Conservation (phyloP, 495 filamentous ascomycete species). For the Xylaria acuta region DNA sequence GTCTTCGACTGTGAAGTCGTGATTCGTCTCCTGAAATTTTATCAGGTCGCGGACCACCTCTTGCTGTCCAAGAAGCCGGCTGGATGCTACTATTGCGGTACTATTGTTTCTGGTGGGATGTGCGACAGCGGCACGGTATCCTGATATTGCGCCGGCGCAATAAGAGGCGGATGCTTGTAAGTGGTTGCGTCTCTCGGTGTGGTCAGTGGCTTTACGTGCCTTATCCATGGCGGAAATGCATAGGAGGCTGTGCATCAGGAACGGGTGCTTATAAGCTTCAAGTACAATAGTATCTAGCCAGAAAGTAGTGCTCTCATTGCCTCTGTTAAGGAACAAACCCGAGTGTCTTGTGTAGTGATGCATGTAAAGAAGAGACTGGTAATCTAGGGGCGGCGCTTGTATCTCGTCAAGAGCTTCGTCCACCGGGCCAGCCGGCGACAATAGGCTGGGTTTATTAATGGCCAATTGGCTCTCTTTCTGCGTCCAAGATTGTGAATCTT, state of each 20-base stretch:
- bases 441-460: not conserved
- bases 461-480: conserved; percentile 3
- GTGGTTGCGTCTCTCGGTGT: conserved; percentile 6
- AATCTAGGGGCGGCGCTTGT: conserved; percentile 9
- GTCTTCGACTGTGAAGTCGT: conserved; percentile 18
- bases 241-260: conserved; percentile 13
- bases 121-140: conserved; percentile 6
- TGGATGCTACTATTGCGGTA: conserved; percentile 12
- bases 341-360: conserved; percentile 20
- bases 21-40: not conserved
- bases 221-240: conserved; percentile 15
- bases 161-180: conserved; percentile 15
- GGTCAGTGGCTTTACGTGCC: conserved; percentile 2
- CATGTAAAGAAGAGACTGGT: conserved; percentile 20
- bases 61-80: conserved; percentile 13
- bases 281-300: not conserved
- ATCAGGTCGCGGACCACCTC: conserved; percentile 11
- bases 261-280: conserved; percentile 12
- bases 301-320: conserved; percentile 1
- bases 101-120: conserved; percentile 18
- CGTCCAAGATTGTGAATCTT: not conserved
- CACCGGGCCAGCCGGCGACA: not conserved
- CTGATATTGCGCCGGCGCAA: conserved; percentile 20
- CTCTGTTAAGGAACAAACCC: conserved; percentile 3
- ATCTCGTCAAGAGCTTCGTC: not conserved